phyloP scores from a whole-genome alignment of 352 stramenopile species.

The Elongisporangium senticosum region DNA sequence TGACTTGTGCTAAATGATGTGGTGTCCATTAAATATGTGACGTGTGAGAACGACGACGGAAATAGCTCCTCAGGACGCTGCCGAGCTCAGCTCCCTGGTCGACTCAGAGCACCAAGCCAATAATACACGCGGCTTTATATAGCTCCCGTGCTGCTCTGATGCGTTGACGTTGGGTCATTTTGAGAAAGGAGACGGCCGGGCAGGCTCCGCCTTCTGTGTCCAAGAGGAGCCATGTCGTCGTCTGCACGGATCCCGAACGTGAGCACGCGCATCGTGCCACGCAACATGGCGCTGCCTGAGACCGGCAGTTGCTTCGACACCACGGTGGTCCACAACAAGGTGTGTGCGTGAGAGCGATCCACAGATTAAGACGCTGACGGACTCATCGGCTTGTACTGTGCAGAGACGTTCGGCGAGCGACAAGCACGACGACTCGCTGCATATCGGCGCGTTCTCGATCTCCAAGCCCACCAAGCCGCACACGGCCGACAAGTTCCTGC shows the following conservation, averaged over 20 bases:
- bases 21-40: constrained; percentile 1
- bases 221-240: constrained; percentile 22
- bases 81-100: too few species aligned
- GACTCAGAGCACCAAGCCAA: neutral
- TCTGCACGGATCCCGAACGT: constrained; percentile 70
- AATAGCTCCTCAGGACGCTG: neutral
- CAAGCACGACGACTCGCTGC: constrained; percentile 48
- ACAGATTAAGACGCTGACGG: neutral
- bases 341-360: constrained; percentile 11
- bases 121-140: neutral
- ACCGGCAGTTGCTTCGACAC: constrained; percentile 95
- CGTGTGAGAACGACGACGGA: neutral
- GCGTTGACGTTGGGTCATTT: constrained; percentile 16
- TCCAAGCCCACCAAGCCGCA: constrained; percentile 82
- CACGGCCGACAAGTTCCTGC: constrained; percentile 88
- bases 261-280: constrained; percentile 77
- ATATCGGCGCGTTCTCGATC: constrained; percentile 88
- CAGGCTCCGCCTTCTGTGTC: neutral
- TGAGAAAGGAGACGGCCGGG: constrained; percentile 24
- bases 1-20: neutral
- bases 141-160: neutral
- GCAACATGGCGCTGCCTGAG: constrained; percentile 71
- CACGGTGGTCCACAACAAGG: constrained; percentile 61
- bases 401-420: constrained; percentile 74
- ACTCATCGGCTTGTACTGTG: neutral